Conservation (phyloP, 2,329 filamentous ascomycete genomes). For the Apiospora phragmitis region DNA sequence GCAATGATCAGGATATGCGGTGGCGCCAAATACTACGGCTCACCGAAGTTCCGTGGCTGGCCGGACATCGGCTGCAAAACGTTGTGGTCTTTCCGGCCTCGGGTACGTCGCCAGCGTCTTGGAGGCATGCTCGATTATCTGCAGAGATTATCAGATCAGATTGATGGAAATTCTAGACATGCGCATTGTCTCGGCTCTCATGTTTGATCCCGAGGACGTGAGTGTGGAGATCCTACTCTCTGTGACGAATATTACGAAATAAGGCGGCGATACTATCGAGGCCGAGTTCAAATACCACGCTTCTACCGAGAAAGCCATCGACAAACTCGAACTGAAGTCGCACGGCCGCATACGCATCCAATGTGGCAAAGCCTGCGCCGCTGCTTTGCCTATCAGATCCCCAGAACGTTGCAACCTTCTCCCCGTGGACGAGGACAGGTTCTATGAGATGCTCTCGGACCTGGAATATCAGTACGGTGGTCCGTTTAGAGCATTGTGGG, state of each 20-base stretch:
- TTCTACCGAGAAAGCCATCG: too few relatives aligned
- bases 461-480: too few relatives aligned
- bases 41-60: slow-evolving; percentile 18
- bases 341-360: too few relatives aligned
- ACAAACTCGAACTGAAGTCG: too few relatives aligned
- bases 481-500: too few relatives aligned
- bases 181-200: slow-evolving; percentile 18
- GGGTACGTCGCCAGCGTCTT: slow-evolving; percentile 19
- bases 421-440: too few relatives aligned
- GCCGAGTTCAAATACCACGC: slow-evolving; percentile 13
- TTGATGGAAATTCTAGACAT: slow-evolving; percentile 20
- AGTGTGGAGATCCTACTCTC: slow-evolving; percentile 16
- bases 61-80: slow-evolving; percentile 18
- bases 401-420: too few relatives aligned
- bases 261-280: not conserved
- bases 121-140: too few relatives aligned
- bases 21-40: slow-evolving; percentile 18
- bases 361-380: too few relatives aligned
- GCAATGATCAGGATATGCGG: not conserved
- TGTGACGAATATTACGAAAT: not conserved
- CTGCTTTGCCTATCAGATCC: not conserved
- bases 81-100: slow-evolving; percentile 21
- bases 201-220: slow-evolving; percentile 12
- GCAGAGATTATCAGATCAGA: too few relatives aligned
- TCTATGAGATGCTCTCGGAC: too few relatives aligned